Base-by-base conservation (phyloP, 768 basidiomycete species). In the Lactarius tabidus region DNA sequence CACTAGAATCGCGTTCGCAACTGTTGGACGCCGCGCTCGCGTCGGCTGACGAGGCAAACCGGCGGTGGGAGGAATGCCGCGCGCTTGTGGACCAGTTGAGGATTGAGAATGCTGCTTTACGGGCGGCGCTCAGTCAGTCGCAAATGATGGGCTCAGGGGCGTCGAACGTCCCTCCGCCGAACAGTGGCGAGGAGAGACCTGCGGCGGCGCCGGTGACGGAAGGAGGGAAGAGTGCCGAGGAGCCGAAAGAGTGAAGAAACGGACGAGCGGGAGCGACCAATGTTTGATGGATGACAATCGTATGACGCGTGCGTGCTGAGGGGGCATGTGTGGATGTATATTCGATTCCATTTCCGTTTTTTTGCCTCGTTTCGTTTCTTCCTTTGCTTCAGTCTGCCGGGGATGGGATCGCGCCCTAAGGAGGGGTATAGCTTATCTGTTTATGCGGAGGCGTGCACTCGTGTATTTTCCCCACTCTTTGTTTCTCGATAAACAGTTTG, bases 1-100 rank as follows among this genome's bases (percentile, higher is more conserved):
- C 88, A 0, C 86, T 94, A 67, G 92, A 94, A 72, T 88, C 89
- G 52, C 87, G 92, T 29, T 93, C 92, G 0, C 88, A 90, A 71
- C 81, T 94, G 23, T 83, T 94, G 59, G 91, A 94, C 71, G 88
- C 92, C 18, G 92, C 92, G 1, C 84, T 94, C 12, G 88, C 90
- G 2, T 90, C 88, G 0, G 91, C 91, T 4, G 91, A 94, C 73
- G 92, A 93, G 73, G 92, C 92, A 12, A 93, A 92, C 72, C 82
- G 91, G 15, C 87, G 92, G 20, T 93, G 91, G 90, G 92, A 93
- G 71, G 92, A 94, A 69, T 93, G 91, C 68, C 86, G 92, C n/a
- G 85, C 87, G 2, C 82, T 94, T 62, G 89, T 92, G n/a, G 92
- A 94, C 74, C 89, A 91, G 73, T 82, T 94, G 9, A 85, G 92